Percentiles rank a stretch among this genome's conserved stretches.
phyloP scores from a whole-genome alignment of 805 yeast species.

The Ogataea salicorniae region DNA sequence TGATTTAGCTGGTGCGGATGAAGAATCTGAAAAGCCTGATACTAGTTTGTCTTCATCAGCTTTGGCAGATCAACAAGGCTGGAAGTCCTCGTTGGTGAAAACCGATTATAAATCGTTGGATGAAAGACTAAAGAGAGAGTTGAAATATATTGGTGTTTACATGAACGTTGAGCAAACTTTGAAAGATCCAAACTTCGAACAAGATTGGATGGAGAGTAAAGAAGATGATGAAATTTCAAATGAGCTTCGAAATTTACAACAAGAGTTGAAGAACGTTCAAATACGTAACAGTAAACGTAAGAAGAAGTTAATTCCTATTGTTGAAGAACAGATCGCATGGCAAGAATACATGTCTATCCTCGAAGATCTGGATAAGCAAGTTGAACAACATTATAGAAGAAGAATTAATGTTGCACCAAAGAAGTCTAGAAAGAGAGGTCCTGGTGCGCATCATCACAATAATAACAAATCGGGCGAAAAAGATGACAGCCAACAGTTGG shows the following conservation, averaged over 20 bases:
- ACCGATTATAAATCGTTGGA: constrained; percentile 78
- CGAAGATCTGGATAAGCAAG: constrained; percentile 94
- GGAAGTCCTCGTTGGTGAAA: constrained; percentile 41
- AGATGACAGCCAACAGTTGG: constrained; percentile 49
- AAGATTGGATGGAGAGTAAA: constrained; percentile 71
- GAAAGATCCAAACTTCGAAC: constrained; percentile 34
- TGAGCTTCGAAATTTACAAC: constrained; percentile 72
- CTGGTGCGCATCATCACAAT: constrained; percentile 17
- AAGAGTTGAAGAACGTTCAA: constrained; percentile 56
- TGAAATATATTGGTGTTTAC: constrained; percentile 85
- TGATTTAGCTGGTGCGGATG: constrained; percentile 5
- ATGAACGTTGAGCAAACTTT: constrained; percentile 49
- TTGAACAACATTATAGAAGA: constrained; percentile 87
- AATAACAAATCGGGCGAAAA: constrained; percentile 18
- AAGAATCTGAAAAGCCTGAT: constrained; percentile 4
- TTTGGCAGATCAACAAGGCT: constrained; percentile 39
- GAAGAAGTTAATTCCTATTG: constrained; percentile 56
- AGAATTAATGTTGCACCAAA: constrained; percentile 67
- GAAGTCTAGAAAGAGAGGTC: constrained; percentile 51
- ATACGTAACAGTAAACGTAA: constrained; percentile 64
- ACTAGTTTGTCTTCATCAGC: constrained; percentile 18
- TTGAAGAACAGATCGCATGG: constrained; percentile 89
- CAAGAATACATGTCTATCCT: constrained; percentile 87
- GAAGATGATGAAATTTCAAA: constrained; percentile 94
- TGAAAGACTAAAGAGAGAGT: constrained; percentile 80